Base-by-base conservation (phyloP, 768 basidiomycete genomes). In the Lactarius akahatsu region DNA sequence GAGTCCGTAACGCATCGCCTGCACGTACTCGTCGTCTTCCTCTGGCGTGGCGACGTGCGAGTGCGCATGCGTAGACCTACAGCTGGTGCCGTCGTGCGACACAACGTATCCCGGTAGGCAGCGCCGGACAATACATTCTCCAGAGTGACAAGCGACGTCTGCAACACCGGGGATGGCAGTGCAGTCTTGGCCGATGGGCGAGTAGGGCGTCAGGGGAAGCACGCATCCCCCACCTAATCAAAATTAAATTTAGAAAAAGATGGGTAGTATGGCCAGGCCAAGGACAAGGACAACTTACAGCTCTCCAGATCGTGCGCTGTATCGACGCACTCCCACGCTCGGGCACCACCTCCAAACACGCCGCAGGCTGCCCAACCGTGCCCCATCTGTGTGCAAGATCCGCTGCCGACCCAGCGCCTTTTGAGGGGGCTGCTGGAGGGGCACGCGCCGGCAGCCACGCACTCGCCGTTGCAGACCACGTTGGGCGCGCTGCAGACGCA, bases 291-390 rank as follows among this genome's bases (percentile, higher is more conserved):
- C 7, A 38, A 80, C 83, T 64, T 62, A 85, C 84, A 85, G 74
- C 83, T 83, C 72, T 83, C 83, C 9, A 85, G 76, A 47, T 85
- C 82, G 47, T 71, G 74, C 65, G 74, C 76, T 1, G 79, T 82
- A 69, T 85, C 72, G 55, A 85, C 69, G 64, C 83, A 84, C 65
- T 85, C 83, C 80, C 81, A 83, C 3, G 80, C 77, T 2, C 75
- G 73, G 15, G 73, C 66, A 18, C 72, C 71, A 15, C 79, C 73
- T 20, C 80, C 79, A 30, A 75, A 77, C 60, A 84, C 74, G 7
- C 80, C 80, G 64, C 84, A 85, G 2, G 81, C 78, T 0, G 76
- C 76, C 63, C 74, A 71, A 4, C 80, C 82, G 2, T 23, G 64
- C 7, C 68, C 72, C 50, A 18, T 56, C 23, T 65, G 55, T 0